phyloP scores from a whole-genome alignment of 2,329 filamentous ascomycete genomes.

The Sarocladiaceae sp. region DNA sequence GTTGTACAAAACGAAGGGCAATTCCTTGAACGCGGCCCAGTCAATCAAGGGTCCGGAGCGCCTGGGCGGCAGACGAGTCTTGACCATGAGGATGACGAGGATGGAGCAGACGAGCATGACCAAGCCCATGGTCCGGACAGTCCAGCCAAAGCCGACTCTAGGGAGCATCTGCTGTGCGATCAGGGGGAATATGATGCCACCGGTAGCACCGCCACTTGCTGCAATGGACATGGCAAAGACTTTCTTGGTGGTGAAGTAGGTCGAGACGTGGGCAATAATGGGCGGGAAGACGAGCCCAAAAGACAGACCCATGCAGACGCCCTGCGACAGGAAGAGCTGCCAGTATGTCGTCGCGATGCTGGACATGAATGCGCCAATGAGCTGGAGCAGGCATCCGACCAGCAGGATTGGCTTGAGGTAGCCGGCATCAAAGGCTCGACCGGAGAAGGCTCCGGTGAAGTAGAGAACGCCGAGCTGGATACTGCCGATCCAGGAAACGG shows the following conservation, averaged over 20 bases:
- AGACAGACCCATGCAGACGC: slow-evolving; percentile 50
- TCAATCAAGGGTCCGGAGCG: slow-evolving; percentile 46
- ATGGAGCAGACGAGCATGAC: slow-evolving; percentile 43
- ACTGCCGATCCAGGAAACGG: slow-evolving; percentile 44
- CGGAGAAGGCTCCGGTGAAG: slow-evolving; percentile 33
- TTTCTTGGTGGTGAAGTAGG: slow-evolving; percentile 55
- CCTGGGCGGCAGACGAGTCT: slow-evolving; percentile 40
- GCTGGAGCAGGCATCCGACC: slow-evolving; percentile 33
- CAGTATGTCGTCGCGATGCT: slow-evolving; percentile 37
- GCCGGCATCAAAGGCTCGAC: slow-evolving; percentile 35
- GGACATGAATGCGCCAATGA: slow-evolving; percentile 39
- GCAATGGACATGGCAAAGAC: slow-evolving; percentile 54
- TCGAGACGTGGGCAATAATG: slow-evolving; percentile 46
- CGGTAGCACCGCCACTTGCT: slow-evolving; percentile 53
- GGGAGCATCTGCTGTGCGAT: slow-evolving; percentile 51
- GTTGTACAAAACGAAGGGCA: slow-evolving; percentile 9
- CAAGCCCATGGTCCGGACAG: slow-evolving; percentile 55
- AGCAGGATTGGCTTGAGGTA: slow-evolving; percentile 28
- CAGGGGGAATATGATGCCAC: slow-evolving; percentile 58
- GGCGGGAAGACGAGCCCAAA: slow-evolving; percentile 48
- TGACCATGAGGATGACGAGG: slow-evolving; percentile 34
- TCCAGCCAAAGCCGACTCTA: slow-evolving; percentile 57
- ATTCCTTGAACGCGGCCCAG: slow-evolving; percentile 42
- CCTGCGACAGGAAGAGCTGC: slow-evolving; percentile 46
- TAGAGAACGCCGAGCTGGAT: slow-evolving; percentile 38